Evolutionary conservation across 164 flowering plant species (phyloP).

Genomic region (Litsea cubeba): DNA sequence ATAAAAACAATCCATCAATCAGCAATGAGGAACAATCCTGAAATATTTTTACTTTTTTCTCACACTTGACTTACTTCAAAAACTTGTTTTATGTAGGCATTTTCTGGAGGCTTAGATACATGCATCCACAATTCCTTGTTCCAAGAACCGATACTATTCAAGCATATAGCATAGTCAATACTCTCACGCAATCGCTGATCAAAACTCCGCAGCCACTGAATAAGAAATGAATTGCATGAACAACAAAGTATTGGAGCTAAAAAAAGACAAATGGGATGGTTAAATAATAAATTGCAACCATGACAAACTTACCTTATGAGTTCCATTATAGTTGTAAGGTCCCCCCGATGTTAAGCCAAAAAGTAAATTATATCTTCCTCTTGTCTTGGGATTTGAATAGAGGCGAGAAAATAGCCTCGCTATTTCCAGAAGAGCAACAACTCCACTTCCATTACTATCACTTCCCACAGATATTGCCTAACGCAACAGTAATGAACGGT

Average conservation of each 20-base stretch:
- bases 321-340: conserved; percentile 97
- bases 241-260: conserved; percentile 5
- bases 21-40: conserved; percentile 1
- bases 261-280: conserved; percentile 5
- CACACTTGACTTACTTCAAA: conserved; percentile 53
- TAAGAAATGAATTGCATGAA: conserved; percentile 2
- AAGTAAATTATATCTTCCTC: conserved; percentile 90
- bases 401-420: conserved; percentile 87
- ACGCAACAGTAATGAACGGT: conserved; percentile 6
- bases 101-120: conserved; percentile 99
- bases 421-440: conserved; percentile 88
- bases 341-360: conserved; percentile 97
- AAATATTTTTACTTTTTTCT: background rate
- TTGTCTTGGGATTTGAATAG: conserved; percentile 88
- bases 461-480: conserved; percentile 93
- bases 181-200: conserved; percentile 94
- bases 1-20: conserved; percentile 16
- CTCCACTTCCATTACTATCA: conserved; percentile 98
- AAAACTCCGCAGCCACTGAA: conserved; percentile 91
- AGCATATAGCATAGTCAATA: conserved; percentile 95
- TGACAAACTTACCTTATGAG: conserved; percentile 58
- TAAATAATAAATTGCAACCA: background rate
- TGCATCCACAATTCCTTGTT: conserved; percentile 71
- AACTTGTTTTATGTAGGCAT: conserved; percentile 82
- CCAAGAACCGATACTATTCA: conserved; percentile 84